Base-by-base conservation (phyloP, 768 basidiomycete genomes). In the Leccinum arenicola region DNA sequence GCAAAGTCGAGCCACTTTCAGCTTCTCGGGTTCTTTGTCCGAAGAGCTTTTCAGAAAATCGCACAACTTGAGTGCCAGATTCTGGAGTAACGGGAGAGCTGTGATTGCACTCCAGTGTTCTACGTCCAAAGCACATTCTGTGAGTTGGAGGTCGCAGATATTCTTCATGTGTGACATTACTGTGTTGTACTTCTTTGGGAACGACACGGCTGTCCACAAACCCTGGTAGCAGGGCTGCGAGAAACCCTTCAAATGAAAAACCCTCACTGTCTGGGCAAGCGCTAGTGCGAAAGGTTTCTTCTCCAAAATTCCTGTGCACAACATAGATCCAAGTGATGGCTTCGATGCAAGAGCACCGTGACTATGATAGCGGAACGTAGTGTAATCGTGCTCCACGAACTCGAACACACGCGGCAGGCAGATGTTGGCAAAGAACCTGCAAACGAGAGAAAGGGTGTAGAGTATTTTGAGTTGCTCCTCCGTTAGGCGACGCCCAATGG, bases 91-190 rank as follows among this genome's bases (percentile, higher is more conserved):
- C 4, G 15, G n/a, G 3, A 70, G 50, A 6, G 49, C 8, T 27
- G 49, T 50, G 3, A 72, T 59, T 6, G 50, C 59, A 4, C 33
- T 1, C 66, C 70, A 70, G 49, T 70, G 53, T 1, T 58, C 53
- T 6, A 19, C 17, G 10, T 60, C 50, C 56, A 72, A 58, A 36
- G 50, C 45, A 11, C 61, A 60, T 2, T 5, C 1, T 1, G 14
- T 45, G 40, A 71, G 62, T 3, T 12, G 12, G 47, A 73, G 57
- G 6, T 49, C 48, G 3, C 15, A 62, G 21, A 71, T 50, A 43
- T 65, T 60, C 3, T 17, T 52, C 70, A 73, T 71, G 49, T 58
- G 43, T n/a, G 40, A 43, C 5, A 43, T 43, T 0, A 19, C 66
- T 2, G 40, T 3, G 19, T 50, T n/a, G 43, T 52, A 63, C 29